These are phyloP conservation scores for Gastrolobium villosum DNA, from an alignment of 306 rosid species.

Conservation along the genomic window DNA sequence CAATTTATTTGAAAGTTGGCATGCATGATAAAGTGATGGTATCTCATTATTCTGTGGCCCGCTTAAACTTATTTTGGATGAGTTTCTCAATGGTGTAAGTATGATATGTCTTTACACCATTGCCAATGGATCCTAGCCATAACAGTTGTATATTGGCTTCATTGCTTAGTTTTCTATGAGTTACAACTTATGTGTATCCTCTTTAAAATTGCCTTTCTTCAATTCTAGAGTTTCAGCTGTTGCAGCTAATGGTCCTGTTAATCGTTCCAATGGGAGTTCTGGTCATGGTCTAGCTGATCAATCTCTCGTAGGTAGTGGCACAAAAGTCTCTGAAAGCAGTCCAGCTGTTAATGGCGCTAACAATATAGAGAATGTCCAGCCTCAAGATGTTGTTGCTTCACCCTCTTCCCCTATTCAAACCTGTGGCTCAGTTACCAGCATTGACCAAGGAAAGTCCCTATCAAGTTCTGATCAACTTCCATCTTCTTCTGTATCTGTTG, in stretches of 20 bases:
- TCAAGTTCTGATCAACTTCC: conserved; percentile 54
- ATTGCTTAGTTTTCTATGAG: neutral
- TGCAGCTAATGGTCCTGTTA: conserved; percentile 54
- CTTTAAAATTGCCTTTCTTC: conserved; percentile 10
- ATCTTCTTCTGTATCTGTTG: conserved; percentile 48
- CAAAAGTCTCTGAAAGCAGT: conserved; percentile 44
- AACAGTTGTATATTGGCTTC: neutral
- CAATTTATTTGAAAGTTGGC: neutral
- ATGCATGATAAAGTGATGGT: conserved; percentile 4
- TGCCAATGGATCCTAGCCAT: neutral
- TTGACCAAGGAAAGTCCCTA: conserved; percentile 51
- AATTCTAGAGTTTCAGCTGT: conserved; percentile 61
- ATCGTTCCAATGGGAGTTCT: conserved; percentile 64
- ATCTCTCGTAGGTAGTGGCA: conserved; percentile 45
- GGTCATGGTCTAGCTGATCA: conserved; percentile 50
- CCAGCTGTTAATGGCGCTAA: conserved; percentile 44
- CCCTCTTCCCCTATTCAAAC: conserved; percentile 50
- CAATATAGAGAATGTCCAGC: conserved; percentile 53
- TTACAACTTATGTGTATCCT: neutral
- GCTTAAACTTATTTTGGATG: neutral
- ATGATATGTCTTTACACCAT: neutral
- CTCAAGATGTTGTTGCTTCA: conserved; percentile 54
- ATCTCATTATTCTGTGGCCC: neutral
- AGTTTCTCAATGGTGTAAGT: neutral
- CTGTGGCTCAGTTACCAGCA: conserved; percentile 44